Base-by-base conservation (phyloP, 371 early-diverging fungal genomes). In the Fennellomyces sp. region DNA sequence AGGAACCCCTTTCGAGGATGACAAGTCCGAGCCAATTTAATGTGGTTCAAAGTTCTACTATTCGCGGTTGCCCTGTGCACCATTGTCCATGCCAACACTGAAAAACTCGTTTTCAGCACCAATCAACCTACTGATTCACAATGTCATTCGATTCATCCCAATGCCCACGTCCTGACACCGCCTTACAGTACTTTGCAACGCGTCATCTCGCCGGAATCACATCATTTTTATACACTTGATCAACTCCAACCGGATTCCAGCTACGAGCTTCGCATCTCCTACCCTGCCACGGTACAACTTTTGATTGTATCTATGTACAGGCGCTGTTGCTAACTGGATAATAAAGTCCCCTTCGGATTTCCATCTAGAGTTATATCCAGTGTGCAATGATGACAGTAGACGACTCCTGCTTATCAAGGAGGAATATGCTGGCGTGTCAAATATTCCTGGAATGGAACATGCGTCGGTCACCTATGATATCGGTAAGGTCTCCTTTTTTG, bases 301-400 rank as follows among this genome's bases (percentile, higher is more conserved):
- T 38, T 42, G 11, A 12, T 5, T 19, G n/a, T 11, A 50, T 45
- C 17, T 23, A 27, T 23, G 31, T 25, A 23, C 11, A 2, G 10
- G 13, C 48, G 10, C 31, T 29, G 19, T 7, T 30, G 28, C 2
- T 31, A 12, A 27, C 41, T 5, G 41, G 15, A 29, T 21, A 19
- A 12, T 41, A 7, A 58, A 73, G 77, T 69, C 63, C 5, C 79
- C 75, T 42, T 69, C 76, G 0, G 79, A 78, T 59, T 75, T 78
- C 50, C 11, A 31, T 5, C 27, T 78, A 29, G 54, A 39, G 7
- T 52, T 68, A 15, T 10, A 64, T 12, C 31, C 39, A 11, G 35
- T 25, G 1, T 70, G 71, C 28, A 52, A 31, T n/a, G 19, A 38
- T 26, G 30, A 51, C 15, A 38, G 42, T n/a, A 48, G 29, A 5